phyloP scores from a whole-genome alignment of 805 yeast genomes.

The Pichia thaimueangensis region DNA sequence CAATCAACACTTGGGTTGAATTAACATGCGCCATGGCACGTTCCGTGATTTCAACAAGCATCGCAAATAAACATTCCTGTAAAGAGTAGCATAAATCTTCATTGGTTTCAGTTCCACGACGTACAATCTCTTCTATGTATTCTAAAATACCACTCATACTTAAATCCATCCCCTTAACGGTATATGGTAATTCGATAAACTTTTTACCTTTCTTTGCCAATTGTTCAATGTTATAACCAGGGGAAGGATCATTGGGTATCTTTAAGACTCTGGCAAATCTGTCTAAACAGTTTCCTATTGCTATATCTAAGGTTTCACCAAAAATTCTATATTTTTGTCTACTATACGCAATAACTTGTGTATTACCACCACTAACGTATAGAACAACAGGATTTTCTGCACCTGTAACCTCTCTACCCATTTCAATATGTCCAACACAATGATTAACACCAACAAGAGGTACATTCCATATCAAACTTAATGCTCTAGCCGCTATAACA shows the following conservation, averaged over 20 bases:
- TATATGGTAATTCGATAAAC: slow-evolving; percentile 79
- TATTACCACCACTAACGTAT: slow-evolving; percentile 97
- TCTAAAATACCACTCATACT: slow-evolving; percentile 95
- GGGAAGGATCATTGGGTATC: slow-evolving; percentile 91
- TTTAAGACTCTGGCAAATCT: slow-evolving; percentile 87
- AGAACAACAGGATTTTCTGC: slow-evolving; percentile 95
- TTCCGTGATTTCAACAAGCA: slow-evolving; percentile 97
- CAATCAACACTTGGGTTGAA: slow-evolving; percentile 82
- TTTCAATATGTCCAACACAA: slow-evolving; percentile 96
- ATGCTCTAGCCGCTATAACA: slow-evolving; percentile 84
- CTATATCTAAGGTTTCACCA: slow-evolving; percentile 98
- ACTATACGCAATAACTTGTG: slow-evolving; percentile 96
- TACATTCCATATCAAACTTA: slow-evolving; percentile 68
- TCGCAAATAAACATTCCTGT: slow-evolving; percentile 88
- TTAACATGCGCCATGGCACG: slow-evolving; percentile 98
- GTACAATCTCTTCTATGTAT: slow-evolving; percentile 53
- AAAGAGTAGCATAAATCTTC: slow-evolving; percentile 86
- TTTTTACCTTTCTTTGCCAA: slow-evolving; percentile 67
- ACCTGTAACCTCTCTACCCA: slow-evolving; percentile 99
- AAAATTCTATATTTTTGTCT: slow-evolving; percentile 92
- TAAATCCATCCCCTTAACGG: slow-evolving; percentile 97
- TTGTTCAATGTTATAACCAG: slow-evolving; percentile 96
- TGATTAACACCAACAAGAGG: slow-evolving; percentile 95
- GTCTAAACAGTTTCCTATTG: slow-evolving; percentile 95
- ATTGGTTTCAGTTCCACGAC: slow-evolving; percentile 26